Conservation (phyloP, 2,329 filamentous ascomycete species). For the Alternaria burnsii region DNA sequence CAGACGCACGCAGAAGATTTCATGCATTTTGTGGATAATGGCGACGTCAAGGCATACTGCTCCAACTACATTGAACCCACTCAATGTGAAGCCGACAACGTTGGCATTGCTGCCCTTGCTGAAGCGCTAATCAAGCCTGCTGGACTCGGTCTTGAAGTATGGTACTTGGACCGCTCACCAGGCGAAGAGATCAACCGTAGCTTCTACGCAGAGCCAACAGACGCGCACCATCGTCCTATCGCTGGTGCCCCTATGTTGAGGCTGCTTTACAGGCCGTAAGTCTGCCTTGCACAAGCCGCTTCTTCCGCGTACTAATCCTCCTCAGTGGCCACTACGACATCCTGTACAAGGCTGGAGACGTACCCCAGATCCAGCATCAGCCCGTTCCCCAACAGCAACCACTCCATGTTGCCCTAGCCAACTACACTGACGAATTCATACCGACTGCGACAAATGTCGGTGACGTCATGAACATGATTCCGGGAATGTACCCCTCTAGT, state of each 20-base stretch:
- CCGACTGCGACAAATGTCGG: slow-evolving; percentile 45
- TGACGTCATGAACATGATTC: slow-evolving; percentile 53
- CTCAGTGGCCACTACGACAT: slow-evolving; percentile 90
- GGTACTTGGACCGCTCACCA: slow-evolving; percentile 87
- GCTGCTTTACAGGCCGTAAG: slow-evolving; percentile 72
- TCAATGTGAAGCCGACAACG: slow-evolving; percentile 85
- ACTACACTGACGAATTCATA: slow-evolving; percentile 53
- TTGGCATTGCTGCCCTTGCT: slow-evolving; percentile 80
- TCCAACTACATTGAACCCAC: slow-evolving; percentile 74
- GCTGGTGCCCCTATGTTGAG: slow-evolving; percentile 69
- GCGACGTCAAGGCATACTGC: slow-evolving; percentile 74
- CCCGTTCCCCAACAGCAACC: slow-evolving; percentile 39
- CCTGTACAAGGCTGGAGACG: slow-evolving; percentile 74
- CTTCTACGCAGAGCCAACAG: slow-evolving; percentile 66
- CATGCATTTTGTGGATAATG: slow-evolving; percentile 69
- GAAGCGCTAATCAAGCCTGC: slow-evolving; percentile 82
- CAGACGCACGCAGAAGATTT: slow-evolving; percentile 76
- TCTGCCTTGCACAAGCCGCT: neutral
- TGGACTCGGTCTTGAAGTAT: slow-evolving; percentile 82
- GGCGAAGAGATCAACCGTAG: slow-evolving; percentile 76
- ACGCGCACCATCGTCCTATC: slow-evolving; percentile 55
- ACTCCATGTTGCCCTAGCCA: slow-evolving; percentile 48
- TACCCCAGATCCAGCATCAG: slow-evolving; percentile 45
- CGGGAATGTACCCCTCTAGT: slow-evolving; percentile 56
- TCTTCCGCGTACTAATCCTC: slow-evolving; percentile 19